Evolutionary conservation across 768 basidiomycete genomes (phyloP).

Genomic region (Termitomyces sp.): DNA sequence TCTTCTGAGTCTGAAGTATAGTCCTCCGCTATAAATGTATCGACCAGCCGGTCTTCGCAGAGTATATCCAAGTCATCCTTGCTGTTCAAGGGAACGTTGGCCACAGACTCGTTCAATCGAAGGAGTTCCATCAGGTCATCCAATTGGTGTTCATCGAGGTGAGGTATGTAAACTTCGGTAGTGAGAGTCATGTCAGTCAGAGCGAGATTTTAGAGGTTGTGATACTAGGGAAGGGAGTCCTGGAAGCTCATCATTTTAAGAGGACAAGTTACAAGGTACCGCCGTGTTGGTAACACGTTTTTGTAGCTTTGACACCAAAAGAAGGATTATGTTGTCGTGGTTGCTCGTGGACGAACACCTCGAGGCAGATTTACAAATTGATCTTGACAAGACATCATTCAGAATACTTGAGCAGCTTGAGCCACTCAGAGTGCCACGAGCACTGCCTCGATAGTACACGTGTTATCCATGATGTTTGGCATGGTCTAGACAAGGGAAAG

Average conservation of each 20-base stretch:
- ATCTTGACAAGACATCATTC: not conserved
- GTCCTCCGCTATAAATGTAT: not conserved
- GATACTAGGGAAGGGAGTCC: not conserved
- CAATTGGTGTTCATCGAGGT: not conserved
- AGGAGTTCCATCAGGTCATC: not conserved
- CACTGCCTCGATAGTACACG: not conserved
- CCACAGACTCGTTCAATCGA: not conserved
- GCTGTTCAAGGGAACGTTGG: not conserved
- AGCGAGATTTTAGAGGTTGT: not conserved
- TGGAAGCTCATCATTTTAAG: not conserved
- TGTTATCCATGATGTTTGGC: not conserved
- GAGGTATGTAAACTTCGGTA: not conserved
- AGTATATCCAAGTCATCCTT: not conserved
- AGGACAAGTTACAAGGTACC: not conserved
- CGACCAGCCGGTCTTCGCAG: not conserved
- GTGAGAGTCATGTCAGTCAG: not conserved
- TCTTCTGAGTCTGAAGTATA: not conserved
- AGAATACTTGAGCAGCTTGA: not conserved
- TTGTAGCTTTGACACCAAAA: not conserved
- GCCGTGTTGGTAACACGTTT: not conserved
- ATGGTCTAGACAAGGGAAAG: not conserved
- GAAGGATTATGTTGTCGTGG: not conserved
- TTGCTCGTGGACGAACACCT: not conserved
- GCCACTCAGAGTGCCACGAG: not conserved
- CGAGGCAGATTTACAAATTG: not conserved